Evolutionary conservation across 1,284 basidiomycete genomes (phyloP).

Genomic region (Phylloporus sp.): DNA sequence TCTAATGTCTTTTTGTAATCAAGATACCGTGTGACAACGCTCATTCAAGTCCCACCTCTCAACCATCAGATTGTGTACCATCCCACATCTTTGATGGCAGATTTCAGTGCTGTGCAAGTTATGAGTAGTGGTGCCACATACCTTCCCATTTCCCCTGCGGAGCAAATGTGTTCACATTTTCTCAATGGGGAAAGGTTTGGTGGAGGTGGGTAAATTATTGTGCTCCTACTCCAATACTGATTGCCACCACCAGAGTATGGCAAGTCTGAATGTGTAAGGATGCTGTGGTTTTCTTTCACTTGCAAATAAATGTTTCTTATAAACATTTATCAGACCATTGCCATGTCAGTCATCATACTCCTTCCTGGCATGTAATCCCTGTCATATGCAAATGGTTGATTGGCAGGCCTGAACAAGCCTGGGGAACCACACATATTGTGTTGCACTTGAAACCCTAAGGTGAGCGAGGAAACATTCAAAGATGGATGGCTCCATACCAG

Average conservation of each 20-base stretch:
- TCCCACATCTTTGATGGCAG: conserved; percentile 54
- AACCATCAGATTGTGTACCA: conserved; percentile 71
- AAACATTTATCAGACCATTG: conserved; percentile 58
- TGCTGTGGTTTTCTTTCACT: neutral
- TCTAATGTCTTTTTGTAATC: neutral
- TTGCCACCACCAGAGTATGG: conserved; percentile 63
- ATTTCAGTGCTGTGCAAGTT: conserved; percentile 59
- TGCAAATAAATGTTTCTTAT: neutral
- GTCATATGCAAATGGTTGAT: conserved; percentile 63
- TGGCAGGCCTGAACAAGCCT: conserved; percentile 62
- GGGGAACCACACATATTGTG: conserved; percentile 72
- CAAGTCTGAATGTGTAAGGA: conserved; percentile 74
- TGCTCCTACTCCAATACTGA: conserved; percentile 7
- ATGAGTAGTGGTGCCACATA: conserved; percentile 70
- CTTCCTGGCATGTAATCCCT: conserved; percentile 67
- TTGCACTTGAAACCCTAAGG: conserved; percentile 68
- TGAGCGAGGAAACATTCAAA: conserved; percentile 70
- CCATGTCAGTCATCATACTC: conserved; percentile 64
- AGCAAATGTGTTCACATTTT: conserved; percentile 50
- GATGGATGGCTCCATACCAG: conserved; percentile 78
- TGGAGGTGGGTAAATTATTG: conserved; percentile 55
- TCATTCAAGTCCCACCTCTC: conserved; percentile 69
- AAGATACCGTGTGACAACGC: conserved; percentile 60
- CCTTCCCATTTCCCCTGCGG: conserved; percentile 62
- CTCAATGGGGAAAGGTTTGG: conserved; percentile 45